A percentile compares a stretch with the other conserved stretches of the same genome.
Conservation (phyloP, 495 filamentous ascomycete genomes). For the Penicillium taxi region DNA sequence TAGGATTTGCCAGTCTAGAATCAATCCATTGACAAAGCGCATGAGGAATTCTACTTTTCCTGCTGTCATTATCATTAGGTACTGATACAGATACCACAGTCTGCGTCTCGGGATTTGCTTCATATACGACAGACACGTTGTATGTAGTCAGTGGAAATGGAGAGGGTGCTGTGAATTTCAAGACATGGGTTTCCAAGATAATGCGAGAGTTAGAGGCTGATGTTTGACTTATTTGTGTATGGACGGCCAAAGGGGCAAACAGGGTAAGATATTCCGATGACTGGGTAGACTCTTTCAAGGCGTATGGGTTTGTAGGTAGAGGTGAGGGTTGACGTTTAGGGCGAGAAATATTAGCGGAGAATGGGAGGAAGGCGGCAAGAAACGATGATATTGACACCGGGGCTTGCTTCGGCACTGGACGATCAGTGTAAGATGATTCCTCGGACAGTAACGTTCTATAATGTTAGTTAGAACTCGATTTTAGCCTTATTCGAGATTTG, state of each 20-base stretch:
- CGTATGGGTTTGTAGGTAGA: conserved; percentile 30
- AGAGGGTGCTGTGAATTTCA: conserved; percentile 28
- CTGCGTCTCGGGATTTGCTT: conserved; percentile 34
- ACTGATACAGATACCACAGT: conserved; percentile 27
- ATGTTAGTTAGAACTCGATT: background rate
- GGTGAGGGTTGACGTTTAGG: conserved; percentile 17
- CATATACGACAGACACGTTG: conserved; percentile 30
- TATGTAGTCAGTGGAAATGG: conserved; percentile 35
- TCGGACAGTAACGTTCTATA: conserved; percentile 22
- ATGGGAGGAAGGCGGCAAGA: conserved; percentile 35
- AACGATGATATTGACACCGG: conserved; percentile 30
- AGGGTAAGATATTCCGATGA: conserved; percentile 28
- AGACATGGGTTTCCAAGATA: conserved; percentile 29
- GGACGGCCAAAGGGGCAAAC: conserved; percentile 32
- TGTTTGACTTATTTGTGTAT: conserved; percentile 18
- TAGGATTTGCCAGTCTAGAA: conserved; percentile 26
- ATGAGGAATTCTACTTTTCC: conserved; percentile 22
- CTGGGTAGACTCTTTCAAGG: conserved; percentile 23
- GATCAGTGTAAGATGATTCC: conserved; percentile 16
- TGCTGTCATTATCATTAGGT: conserved; percentile 12
- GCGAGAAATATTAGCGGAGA: conserved; percentile 25
- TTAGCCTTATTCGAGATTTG: background rate
- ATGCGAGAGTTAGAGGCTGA: conserved; percentile 7
- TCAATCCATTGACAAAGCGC: conserved; percentile 36
- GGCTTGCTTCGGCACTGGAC: conserved; percentile 5